These are phyloP conservation scores for Lachancea cidri DNA, from an alignment of 805 yeast species.

Conservation along the genomic window DNA sequence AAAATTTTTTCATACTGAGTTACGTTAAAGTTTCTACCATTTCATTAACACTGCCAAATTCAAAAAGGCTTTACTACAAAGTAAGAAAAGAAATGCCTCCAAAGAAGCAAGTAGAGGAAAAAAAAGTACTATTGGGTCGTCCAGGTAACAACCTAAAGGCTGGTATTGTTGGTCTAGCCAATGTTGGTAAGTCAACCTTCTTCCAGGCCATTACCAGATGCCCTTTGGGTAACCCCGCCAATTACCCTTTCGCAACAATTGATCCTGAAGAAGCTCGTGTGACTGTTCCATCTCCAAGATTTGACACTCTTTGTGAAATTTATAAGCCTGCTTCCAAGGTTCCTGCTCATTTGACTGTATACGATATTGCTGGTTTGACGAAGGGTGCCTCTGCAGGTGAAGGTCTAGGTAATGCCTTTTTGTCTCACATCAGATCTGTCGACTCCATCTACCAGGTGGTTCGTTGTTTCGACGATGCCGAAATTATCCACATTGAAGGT, in stretches of 20 bases:
- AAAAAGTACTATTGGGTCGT: constrained; percentile 75
- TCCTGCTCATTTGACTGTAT: constrained; percentile 89
- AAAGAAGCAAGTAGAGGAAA: constrained; percentile 42
- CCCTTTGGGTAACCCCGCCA: constrained; percentile 93
- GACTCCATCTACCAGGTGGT: constrained; percentile 98
- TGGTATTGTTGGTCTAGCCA: constrained; percentile 94
- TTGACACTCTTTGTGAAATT: constrained; percentile 66
- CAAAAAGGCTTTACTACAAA: neutral
- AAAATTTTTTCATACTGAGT: neutral
- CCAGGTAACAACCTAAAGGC: constrained; percentile 71
- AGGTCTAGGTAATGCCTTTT: constrained; percentile 96
- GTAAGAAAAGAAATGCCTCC: constrained; percentile 30
- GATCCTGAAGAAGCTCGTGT: constrained; percentile 98
- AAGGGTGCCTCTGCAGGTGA: constrained; percentile 96
- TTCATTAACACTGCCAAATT: neutral
- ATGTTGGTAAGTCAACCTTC: constrained; percentile 94
- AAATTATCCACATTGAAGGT: constrained; percentile 93
- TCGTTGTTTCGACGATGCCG: constrained; percentile 96
- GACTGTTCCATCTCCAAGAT: constrained; percentile 84
- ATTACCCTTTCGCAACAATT: constrained; percentile 96
- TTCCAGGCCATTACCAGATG: constrained; percentile 95
- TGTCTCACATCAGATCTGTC: constrained; percentile 93
- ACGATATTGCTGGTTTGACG: constrained; percentile 97
- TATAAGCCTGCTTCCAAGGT: constrained; percentile 82
- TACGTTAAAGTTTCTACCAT: neutral